A percentile compares a stretch with the other conserved stretches of the same genome.
phyloP scores from a whole-genome alignment of 768 basidiomycete genomes.

The Tephrocybe sp. region DNA sequence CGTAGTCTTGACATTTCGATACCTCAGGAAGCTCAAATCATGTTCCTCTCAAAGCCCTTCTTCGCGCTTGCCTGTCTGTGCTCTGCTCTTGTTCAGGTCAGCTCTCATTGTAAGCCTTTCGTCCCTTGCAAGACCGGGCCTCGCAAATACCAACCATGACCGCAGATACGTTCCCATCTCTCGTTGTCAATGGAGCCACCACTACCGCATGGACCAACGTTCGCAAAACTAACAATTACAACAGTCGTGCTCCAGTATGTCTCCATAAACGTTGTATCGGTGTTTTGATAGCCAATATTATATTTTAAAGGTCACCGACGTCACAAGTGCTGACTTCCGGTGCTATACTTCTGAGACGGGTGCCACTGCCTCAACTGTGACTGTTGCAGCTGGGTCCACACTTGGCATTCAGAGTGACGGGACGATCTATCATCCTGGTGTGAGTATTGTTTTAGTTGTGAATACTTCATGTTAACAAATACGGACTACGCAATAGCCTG shows the following conservation, averaged over 20 bases:
- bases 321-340: slow-evolving; percentile 45
- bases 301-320: slow-evolving; percentile 28
- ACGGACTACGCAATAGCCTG: too few relatives aligned
- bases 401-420: slow-evolving; percentile 42
- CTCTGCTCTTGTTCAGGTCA: slow-evolving; percentile 7
- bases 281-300: background rate
- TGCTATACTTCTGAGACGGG: slow-evolving; percentile 44
- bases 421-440: slow-evolving; percentile 51
- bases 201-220: slow-evolving; percentile 42
- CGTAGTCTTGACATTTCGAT: background rate
- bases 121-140: too few relatives aligned
- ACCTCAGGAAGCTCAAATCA: slow-evolving; percentile 1
- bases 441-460: slow-evolving; percentile 16
- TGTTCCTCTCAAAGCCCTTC: slow-evolving; percentile 12
- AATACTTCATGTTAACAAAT: too few relatives aligned
- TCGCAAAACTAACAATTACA: slow-evolving; percentile 46
- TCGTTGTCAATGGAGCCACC: slow-evolving; percentile 37
- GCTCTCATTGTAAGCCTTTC: slow-evolving; percentile 14
- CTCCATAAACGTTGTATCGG: background rate
- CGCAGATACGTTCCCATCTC: slow-evolving; percentile 44
- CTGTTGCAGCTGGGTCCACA: slow-evolving; percentile 43
- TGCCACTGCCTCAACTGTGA: slow-evolving; percentile 41
- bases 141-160: background rate
- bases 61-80: slow-evolving; percentile 7
- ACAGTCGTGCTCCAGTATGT: slow-evolving; percentile 35